phyloP scores from a whole-genome alignment of 2,329 filamentous ascomycete genomes.

The Curvularia eragrostidis region DNA sequence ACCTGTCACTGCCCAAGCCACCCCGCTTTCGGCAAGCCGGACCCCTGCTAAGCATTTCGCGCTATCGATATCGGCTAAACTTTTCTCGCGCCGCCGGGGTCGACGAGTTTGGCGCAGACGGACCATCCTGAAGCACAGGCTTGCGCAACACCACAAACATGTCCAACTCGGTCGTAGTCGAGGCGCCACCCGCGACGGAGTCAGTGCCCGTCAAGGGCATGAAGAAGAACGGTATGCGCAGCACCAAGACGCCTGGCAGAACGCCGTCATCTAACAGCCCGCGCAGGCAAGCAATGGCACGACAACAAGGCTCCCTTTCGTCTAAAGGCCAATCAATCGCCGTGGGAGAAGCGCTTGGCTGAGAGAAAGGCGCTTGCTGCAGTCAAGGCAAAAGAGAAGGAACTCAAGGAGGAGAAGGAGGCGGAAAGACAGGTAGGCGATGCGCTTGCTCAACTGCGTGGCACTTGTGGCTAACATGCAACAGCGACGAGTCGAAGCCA shows the following conservation, averaged over 20 bases:
- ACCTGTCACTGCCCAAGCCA: conserved; percentile 16
- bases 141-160: conserved; percentile 32
- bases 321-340: conserved; percentile 75
- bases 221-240: conserved; percentile 76
- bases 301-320: conserved; percentile 82
- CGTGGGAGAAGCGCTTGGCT: conserved; percentile 78
- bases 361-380: conserved; percentile 72
- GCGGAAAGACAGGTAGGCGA: conserved; percentile 77
- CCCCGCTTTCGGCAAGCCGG: conserved; percentile 16
- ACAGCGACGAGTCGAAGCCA: conserved; percentile 76
- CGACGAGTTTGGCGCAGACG: conserved; percentile 21
- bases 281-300: conserved; percentile 93
- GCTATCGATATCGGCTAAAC: conserved; percentile 36
- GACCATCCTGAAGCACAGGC: conserved; percentile 10
- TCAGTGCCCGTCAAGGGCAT: conserved; percentile 61
- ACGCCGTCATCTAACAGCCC: conserved; percentile 24
- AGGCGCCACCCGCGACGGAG: conserved; percentile 55
- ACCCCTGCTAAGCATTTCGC: background rate
- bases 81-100: conserved; percentile 33
- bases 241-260: background rate
- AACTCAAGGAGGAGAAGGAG: conserved; percentile 93
- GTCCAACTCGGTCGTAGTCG: conserved; percentile 34
- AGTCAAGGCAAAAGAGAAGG: conserved; percentile 92
- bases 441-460: background rate
- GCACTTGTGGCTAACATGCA: conserved; percentile 16